Conservation (phyloP, 2,329 filamentous ascomycete genomes). For the Colletotrichum agaves region DNA sequence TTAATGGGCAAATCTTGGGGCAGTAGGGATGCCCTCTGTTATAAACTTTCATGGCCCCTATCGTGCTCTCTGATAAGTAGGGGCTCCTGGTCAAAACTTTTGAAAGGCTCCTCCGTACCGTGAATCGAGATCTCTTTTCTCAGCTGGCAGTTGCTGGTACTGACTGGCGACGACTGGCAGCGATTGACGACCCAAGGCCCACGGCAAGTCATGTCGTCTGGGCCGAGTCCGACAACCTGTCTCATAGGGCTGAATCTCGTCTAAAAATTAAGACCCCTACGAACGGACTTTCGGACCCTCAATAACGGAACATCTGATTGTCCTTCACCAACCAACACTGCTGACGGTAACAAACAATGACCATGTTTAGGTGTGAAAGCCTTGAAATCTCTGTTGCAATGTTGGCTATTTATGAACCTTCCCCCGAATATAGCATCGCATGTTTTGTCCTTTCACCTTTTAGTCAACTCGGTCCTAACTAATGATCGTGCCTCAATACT, state of each 20-base stretch:
- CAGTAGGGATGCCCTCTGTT: too few species aligned
- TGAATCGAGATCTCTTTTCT: too few species aligned
- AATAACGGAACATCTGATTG: conserved; percentile 6
- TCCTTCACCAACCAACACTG: background rate
- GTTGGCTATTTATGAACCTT: background rate
- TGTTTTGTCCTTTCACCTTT: background rate
- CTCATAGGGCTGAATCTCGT: background rate
- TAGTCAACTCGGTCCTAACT: background rate
- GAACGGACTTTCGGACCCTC: conserved; percentile 10
- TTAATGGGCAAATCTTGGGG: too few species aligned
- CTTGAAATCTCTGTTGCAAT: background rate
- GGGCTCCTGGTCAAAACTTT: too few species aligned
- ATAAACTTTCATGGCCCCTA: too few species aligned
- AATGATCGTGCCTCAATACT: conserved; percentile 16
- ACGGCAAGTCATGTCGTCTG: conserved; percentile 12
- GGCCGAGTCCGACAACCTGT: background rate
- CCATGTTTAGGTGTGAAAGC: background rate
- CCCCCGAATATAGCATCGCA: conserved; percentile 1
- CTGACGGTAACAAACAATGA: background rate
- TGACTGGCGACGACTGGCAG: background rate
- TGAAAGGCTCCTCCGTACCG: too few species aligned
- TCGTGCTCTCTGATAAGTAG: too few species aligned
- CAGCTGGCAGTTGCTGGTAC: background rate
- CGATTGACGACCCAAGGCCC: background rate
- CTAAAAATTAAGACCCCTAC: background rate